phyloP scores from a whole-genome alignment of 495 filamentous ascomycete species.

The Neohortaea acidophila region DNA sequence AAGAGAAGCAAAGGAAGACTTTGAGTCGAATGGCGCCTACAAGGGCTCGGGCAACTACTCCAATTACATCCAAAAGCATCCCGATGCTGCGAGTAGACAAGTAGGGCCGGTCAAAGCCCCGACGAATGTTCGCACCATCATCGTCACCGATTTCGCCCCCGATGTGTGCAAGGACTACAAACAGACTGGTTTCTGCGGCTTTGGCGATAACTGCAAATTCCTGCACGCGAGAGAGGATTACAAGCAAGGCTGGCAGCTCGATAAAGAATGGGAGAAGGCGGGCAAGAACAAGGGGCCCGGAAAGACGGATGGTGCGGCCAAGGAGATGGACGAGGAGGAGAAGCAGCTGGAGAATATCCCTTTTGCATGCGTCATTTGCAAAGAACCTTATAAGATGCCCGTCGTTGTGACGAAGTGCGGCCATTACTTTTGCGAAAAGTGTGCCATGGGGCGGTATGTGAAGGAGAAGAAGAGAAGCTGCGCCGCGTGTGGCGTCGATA shows the following conservation, averaged over 20 bases:
- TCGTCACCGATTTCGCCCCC: slow-evolving; percentile 77
- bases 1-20: slow-evolving; percentile 18
- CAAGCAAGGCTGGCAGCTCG: slow-evolving; percentile 87
- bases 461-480: slow-evolving; percentile 60
- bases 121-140: slow-evolving; percentile 82
- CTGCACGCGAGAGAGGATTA: slow-evolving; percentile 77
- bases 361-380: slow-evolving; percentile 91
- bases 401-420: slow-evolving; percentile 82
- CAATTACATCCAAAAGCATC: slow-evolving; percentile 65
- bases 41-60: slow-evolving; percentile 57
- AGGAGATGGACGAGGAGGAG: slow-evolving; percentile 53
- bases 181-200: slow-evolving; percentile 72
- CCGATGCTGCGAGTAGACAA: slow-evolving; percentile 30
- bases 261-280: slow-evolving; percentile 78
- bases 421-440: slow-evolving; percentile 89
- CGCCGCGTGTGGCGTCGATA: slow-evolving; percentile 69
- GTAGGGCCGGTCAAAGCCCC: slow-evolving; percentile 81
- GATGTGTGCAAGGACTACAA: slow-evolving; percentile 97
- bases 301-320: slow-evolving; percentile 35
- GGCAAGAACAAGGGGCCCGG: slow-evolving; percentile 54
- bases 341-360: slow-evolving; percentile 73
- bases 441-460: slow-evolving; percentile 65
- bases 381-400: slow-evolving; percentile 61
- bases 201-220: slow-evolving; percentile 75
- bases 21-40: slow-evolving; percentile 51